Evolutionary conservation across 2,329 filamentous ascomycete species (phyloP), one percentile per base, ranked within the genome.

Genomic region (Scortechinia acanthostroma): DNA sequence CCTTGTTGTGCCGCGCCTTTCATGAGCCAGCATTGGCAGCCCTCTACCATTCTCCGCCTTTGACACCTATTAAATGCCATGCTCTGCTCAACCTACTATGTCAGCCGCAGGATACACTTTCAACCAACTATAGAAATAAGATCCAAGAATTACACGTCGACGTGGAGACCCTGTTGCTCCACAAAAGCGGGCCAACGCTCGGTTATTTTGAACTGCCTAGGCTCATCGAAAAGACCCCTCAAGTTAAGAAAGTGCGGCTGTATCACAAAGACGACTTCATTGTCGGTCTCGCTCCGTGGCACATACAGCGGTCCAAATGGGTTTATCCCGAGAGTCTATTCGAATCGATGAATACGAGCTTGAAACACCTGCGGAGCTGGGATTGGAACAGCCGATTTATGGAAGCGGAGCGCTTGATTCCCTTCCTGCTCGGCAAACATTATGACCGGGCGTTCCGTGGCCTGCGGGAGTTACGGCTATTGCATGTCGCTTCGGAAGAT

Each of bases 1-100:
- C 71, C 19, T 53, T 64, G 4, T 57, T 74, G 30, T 77, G 69
- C 44, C 35, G 17, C 6, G 35, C 35, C 6, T 40, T 40, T 17
- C 17, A 19, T 19, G 35, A 40, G 35, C 35, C 35, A 10, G 35
- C 35, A 40, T 6, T 40, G 10, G 35, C 35, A 13, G 35, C 35
- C 20, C 35, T 40, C 17, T 40, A 40, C 17, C 20, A 40, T 19
- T 40, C 35, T 19, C 35, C 35, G 10, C 17, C 35, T 10, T 13
- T 40, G 17, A 13, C 17, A 40, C 17, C 35, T 13, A 17, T 17
- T 13, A 40, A 40, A 19, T 10, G 35, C 10, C 35, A 40, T 40
- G 35, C 13, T 19, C 35, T 40, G 35, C 35, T 40, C 6, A 40
- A 19, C 35, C 35, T 40, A 10, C 35, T 40, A 19, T 40, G 13